A percentile compares a stretch with the other conserved stretches of the same genome.
These are phyloP conservation scores for Closterium sp. DNA, from an alignment of 139 green algal species.

Conservation along the genomic window DNA sequence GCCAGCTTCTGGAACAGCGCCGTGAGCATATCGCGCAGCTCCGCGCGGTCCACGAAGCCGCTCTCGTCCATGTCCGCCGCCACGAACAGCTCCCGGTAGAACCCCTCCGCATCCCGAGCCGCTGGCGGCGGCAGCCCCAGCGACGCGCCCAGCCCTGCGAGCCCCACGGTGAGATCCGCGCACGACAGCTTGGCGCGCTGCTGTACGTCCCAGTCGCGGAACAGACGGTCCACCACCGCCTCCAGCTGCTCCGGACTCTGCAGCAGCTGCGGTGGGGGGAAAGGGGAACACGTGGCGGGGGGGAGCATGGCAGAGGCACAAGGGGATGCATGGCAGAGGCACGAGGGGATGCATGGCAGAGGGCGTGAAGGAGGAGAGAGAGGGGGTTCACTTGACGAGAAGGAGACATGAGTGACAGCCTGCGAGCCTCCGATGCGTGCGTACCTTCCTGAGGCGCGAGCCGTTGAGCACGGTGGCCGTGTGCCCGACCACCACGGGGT, in stretches of 20 bases:
- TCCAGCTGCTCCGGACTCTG: constrained; percentile 5
- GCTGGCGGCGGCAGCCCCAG: constrained; percentile 28
- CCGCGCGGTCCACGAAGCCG: constrained; percentile 18
- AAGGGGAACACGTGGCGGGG: background rate
- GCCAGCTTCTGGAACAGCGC: constrained; percentile 15
- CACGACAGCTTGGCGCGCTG: constrained; percentile 23
- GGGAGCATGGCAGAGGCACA: too few species aligned
- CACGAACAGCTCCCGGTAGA: constrained; percentile 28
- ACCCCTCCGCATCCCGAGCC: background rate
- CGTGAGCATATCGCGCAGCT: constrained; percentile 18
- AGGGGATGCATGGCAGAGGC: too few species aligned
- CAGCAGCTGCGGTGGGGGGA: background rate
- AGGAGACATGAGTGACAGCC: too few species aligned
- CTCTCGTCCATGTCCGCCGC: constrained; percentile 34
- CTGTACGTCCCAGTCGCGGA: constrained; percentile 27
- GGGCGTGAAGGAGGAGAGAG: too few species aligned
- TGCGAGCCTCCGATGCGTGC: too few species aligned
- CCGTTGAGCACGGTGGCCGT: constrained; percentile 23
- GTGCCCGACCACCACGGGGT: constrained; percentile 11
- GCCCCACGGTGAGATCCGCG: constrained; percentile 2
- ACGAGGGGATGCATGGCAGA: too few species aligned
- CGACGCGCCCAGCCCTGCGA: constrained; percentile 25
- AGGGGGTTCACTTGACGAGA: too few species aligned
- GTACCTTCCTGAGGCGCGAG: constrained; percentile 13
- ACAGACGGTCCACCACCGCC: background rate